Evolutionary conservation across 2,329 filamentous ascomycete species (phyloP), one percentile per base, ranked within the genome.

Genomic region (Ramichloridium luteum): DNA sequence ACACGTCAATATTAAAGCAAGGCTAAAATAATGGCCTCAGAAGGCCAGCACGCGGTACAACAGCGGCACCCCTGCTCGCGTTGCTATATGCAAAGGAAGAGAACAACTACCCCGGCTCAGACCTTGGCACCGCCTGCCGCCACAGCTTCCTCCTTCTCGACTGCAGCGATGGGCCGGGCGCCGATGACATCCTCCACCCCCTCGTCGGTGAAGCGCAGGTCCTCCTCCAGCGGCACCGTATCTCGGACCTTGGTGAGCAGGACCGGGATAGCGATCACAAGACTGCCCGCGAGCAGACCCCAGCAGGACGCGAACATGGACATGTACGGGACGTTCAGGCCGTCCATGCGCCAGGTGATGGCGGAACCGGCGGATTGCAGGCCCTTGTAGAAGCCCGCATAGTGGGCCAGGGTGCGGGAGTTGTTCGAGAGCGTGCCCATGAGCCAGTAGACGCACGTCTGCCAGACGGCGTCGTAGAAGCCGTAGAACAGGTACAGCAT

Each of bases 391-490:
- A 81, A 86, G 40, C 82, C 86, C 25, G 84, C 80, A 50, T 88
- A 80, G 65, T 94, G 93, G 61, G 88, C 86, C 16, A 88, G 72
- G 57, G 85, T 88, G 56, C 86, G 83, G 38, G 81, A 75, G 41
- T 88, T 93, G 71, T 96, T 96, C 53, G 82, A 86, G 26, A 94
- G 68, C 5, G 86, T 74, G 30, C 88, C 88, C 80, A 96, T 93
- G 64, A 80, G 86, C 86, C 86, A 94, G 67, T 96, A 94, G 30
- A 86, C 77, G 49, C 68, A 76, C 0, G 84, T 88, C 64, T 96
- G 88, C 78, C 84, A 94, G 33, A 77, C 72, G 26, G 86, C 83
- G 54, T 94, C 88, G 47, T 77, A 90, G 57, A 90, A 78, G 25
- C 84, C 84, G 54, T 90, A 92, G 58, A 86, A 86, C 50, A 93